A percentile compares a stretch with the other conserved stretches of the same genome.
Evolutionary conservation across 176 grass and related monocot genomes (phyloP).

Genomic region (Puya raimondii): DNA sequence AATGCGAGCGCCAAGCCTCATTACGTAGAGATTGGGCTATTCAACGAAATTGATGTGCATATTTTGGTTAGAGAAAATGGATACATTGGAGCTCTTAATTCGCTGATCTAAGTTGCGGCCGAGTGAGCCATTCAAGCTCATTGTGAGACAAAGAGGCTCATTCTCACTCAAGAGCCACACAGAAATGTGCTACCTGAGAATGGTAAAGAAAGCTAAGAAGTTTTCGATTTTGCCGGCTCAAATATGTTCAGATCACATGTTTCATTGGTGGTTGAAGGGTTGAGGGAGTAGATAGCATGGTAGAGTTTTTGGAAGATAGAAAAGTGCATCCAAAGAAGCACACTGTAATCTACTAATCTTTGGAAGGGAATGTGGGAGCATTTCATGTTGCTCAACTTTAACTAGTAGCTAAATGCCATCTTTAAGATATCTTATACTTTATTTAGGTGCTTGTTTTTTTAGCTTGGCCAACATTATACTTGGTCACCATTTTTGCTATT

Average conservation of each 20-base stretch:
- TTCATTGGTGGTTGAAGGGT: not conserved
- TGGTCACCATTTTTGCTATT: not conserved
- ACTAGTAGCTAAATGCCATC: too few species aligned
- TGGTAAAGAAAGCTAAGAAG: not conserved
- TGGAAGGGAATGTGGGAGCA: not conserved
- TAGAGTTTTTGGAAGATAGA: not conserved
- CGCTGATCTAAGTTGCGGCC: not conserved
- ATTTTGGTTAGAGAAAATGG: not conserved
- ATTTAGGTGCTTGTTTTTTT: not conserved
- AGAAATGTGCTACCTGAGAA: not conserved
- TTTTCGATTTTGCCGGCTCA: not conserved
- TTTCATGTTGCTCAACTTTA: conserved; percentile 5
- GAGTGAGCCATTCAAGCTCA: not conserved
- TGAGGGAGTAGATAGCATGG: not conserved
- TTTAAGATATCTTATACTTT: not conserved
- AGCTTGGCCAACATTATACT: not conserved
- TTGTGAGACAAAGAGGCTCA: not conserved
- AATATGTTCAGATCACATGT: not conserved
- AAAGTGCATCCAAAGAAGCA: not conserved
- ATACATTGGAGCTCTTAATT: not conserved
- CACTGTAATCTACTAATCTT: not conserved
- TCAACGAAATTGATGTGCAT: too few species aligned
- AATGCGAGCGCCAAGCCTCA: not conserved
- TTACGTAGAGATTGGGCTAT: not conserved
- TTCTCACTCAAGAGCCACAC: not conserved